Evolutionary conservation across 2,329 filamentous ascomycete species (phyloP).

Genomic region (Sporothrix globosa): DNA sequence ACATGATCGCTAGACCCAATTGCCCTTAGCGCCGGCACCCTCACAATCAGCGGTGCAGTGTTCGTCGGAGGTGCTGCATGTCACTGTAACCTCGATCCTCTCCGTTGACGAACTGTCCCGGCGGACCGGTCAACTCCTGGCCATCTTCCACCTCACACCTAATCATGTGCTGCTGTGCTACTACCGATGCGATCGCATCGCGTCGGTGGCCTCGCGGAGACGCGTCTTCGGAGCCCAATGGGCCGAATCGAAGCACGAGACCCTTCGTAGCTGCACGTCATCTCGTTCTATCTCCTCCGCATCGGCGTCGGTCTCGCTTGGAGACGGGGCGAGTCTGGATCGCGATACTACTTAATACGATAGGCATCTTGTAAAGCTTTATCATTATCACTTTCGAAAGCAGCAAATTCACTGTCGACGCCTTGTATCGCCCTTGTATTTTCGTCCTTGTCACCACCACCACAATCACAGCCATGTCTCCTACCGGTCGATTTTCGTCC

Average conservation of each 20-base stretch:
- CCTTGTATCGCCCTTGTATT: no score
- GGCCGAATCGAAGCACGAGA: neutral
- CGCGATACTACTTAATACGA: constrained; percentile 3
- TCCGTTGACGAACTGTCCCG: no score
- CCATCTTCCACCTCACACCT: neutral
- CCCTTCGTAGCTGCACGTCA: neutral
- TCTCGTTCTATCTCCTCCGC: neutral
- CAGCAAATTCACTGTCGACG: neutral
- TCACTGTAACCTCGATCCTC: no score
- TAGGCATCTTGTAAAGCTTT: constrained; percentile 12
- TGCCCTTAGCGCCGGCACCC: neutral
- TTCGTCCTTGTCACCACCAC: neutral
- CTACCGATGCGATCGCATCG: constrained; percentile 16
- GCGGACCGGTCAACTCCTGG: neutral
- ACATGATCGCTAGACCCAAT: neutral
- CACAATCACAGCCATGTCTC: constrained; percentile 11
- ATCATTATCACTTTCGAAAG: neutral
- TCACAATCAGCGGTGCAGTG: neutral
- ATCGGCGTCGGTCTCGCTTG: neutral
- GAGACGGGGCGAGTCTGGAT: no score
- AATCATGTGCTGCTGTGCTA: constrained; percentile 1
- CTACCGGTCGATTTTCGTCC: neutral
- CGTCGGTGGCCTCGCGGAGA: constrained; percentile 11
- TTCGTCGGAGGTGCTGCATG: no score
- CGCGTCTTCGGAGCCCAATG: neutral